Base-by-base conservation (phyloP, 2,329 filamentous ascomycete genomes). In the Botrytis tulipae region DNA sequence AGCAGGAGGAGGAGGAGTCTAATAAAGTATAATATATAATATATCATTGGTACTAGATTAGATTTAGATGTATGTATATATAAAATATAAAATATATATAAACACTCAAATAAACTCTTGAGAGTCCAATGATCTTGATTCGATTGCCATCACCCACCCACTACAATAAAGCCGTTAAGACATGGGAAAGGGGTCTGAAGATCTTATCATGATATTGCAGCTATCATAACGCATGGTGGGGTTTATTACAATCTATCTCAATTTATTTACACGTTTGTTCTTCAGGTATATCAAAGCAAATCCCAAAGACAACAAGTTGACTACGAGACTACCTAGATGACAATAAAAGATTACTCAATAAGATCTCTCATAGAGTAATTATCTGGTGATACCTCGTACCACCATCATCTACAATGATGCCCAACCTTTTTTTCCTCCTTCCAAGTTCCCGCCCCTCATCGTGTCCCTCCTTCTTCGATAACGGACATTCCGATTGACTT, bases 181-280 rank as follows among this genome's bases (percentile, higher is more conserved):
- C 35, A 44, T 10, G 62, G n/a, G 70, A n/a, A 59, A 63, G 32
- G 70, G 70, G 25, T 14, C 44, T 42, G 63, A 51, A 72, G 62
- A 69, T 72, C 71, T 72, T 66, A 60, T 67, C 48, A 60, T 54
- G 62, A 63, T 57, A 32, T 61, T 54, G n/a, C n/a, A n/a, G n/a
- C n/a, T n/a, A n/a, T n/a, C n/a, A n/a, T n/a, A n/a, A n/a, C n/a
- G n/a, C n/a, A n/a, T n/a, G n/a, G n/a, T n/a, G n/a, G n/a, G n/a
- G n/a, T n/a, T n/a, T n/a, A n/a, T n/a, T n/a, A n/a, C n/a, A n/a
- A n/a, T n/a, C n/a, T n/a, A n/a, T n/a, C n/a, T n/a, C n/a, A n/a
- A n/a, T n/a, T n/a, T n/a, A 35, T 32, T 3, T 4, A 29, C n/a
- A 29, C 16, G 59, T n/a, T 40, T 40, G 35, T n/a, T 25, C 12